Conservation (phyloP, 805 yeast species). For the Sugiyamaella chiloensis region DNA sequence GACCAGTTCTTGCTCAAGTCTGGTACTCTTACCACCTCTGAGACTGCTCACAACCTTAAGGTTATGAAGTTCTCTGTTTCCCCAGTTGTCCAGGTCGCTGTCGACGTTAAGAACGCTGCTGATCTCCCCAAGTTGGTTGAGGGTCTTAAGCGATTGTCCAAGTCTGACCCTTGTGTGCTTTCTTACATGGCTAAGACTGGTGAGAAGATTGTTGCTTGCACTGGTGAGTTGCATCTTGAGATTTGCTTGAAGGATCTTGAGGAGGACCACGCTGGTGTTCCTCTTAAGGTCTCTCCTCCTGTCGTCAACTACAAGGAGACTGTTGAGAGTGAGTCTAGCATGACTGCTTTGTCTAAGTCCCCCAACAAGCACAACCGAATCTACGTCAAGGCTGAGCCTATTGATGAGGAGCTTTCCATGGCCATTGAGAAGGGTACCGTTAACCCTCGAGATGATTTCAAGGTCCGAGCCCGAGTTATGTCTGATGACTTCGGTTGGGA, state of each 20-base stretch:
- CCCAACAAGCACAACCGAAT: slow-evolving; percentile 99
- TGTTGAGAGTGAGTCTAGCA: slow-evolving; percentile 88
- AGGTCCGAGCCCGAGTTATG: slow-evolving; percentile 97
- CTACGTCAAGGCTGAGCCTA: slow-evolving; percentile 95
- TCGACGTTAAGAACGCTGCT: slow-evolving; percentile 98
- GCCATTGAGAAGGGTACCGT: slow-evolving; percentile 94
- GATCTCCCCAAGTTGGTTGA: slow-evolving; percentile 99
- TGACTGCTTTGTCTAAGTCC: slow-evolving; percentile 96
- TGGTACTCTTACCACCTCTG: slow-evolving; percentile 97
- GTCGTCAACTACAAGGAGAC: slow-evolving; percentile 99
- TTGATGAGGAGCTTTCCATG: slow-evolving; percentile 84
- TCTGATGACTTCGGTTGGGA: slow-evolving; percentile 99
- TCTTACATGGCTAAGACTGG: slow-evolving; percentile 86
- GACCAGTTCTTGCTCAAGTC: slow-evolving; percentile 99
- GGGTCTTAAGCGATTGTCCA: slow-evolving; percentile 99
- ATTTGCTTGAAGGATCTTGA: slow-evolving; percentile 94
- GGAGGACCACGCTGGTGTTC: slow-evolving; percentile 99
- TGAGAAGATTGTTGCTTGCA: slow-evolving; percentile 99
- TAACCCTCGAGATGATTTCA: slow-evolving; percentile 95
- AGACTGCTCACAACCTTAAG: slow-evolving; percentile 98
- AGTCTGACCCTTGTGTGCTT: slow-evolving; percentile 99
- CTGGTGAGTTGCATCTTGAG: slow-evolving; percentile 99
- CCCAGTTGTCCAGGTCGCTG: slow-evolving; percentile 99
- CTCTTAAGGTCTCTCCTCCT: slow-evolving; percentile 96
- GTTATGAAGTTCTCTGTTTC: slow-evolving; percentile 99